Evolutionary conservation across 176 grass and related monocot species (phyloP), one percentile per base, ranked within the genome.

Genomic region (Phoenix dactylifera): DNA sequence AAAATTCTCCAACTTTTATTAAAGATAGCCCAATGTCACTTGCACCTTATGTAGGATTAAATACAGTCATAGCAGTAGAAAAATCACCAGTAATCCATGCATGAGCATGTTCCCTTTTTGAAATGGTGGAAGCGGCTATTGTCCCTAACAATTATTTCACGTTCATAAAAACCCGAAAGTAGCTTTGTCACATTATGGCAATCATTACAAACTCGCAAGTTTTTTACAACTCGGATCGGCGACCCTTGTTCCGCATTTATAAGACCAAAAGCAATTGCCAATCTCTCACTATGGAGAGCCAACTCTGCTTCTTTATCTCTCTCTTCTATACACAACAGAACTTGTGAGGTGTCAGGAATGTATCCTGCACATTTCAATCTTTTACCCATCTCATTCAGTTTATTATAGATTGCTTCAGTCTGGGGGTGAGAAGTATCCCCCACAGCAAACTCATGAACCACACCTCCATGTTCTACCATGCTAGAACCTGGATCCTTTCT

Each of bases 111-210:
- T 3, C 58, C 58, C 5, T 60, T 60, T n/a, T 60, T 60, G 16
- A 60, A 60, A 60, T 18, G 58, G 58, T 60, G 58, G 58, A 60
- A 60, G 58, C 26, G 58, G 24, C 58, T 60, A 60, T 60, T 32
- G 24, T 60, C 58, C 58, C 58, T 60, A 4, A 60, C 58, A n/a
- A 60, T 29, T 23, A 60, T 60, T 29, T 60, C 58, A 25, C 58
- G 58, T n/a, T 32, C 58, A 60, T 60, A 60, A 60, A 60, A 32
- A 32, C 24, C 58, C n/a, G 58, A 60, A 60, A 60, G 58, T 17
- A 60, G 58, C 58, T 60, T 60, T 4, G 58, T 60, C 24, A 29
- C 58, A 32, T 16, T 60, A 60, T 60, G 58, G 24, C 58, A 60
- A 60, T 60, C 26, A 17, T 60, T 32, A 30, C 58, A 60, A 60